Base-by-base conservation (phyloP, 495 filamentous ascomycete genomes). In the Aspergillus biplanus region DNA sequence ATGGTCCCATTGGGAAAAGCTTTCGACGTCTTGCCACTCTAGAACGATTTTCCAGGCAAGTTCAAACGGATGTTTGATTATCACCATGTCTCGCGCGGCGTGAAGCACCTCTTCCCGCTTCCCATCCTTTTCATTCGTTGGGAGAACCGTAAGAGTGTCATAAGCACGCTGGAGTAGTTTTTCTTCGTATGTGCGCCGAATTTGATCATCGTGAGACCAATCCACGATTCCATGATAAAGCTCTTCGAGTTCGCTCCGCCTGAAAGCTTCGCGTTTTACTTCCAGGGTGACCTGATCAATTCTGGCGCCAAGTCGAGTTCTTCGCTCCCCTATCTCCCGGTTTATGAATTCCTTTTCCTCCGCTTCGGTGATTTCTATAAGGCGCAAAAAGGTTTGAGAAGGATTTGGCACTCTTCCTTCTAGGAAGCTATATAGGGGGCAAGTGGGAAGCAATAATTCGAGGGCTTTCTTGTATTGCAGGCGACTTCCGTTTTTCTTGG, bases 311-410 rank as follows among this genome's bases (percentile, higher is more conserved):
- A 99, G 83, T 18, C 95, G 87, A 21, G 93, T 97, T 55, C 93
- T 85, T 12, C 95, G 86, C 69, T 94, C 91, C 18, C 89, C 92
- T 65, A 98, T 97, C 58, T 96, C 87, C 21, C 86, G 90, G 71
- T 97, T 97, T 70, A 97, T 95, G 33, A 84, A 87, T 71, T 95
- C 91, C 67, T 89, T 95, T 73, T 99, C 96, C 44, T 96, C 92
- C 0, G 83, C 71, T 69, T 98, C 95, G 15, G 89, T 81, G 56
- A 97, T 89, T 54, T 97, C 88, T n/a, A 91, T 91, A 56, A 98
- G 81, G 37, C 85, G 90, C 57, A 85, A 85, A 75, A 95, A 97
- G 4, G 93, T 97, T 33, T 86, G 83, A 18, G 88, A 82, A 6
- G 95, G 93, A 68, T 91, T 87, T 4, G 87, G 90, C 4, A 99